Conservation (phyloP, 306 rosid genomes). For the Malus sylvestris region DNA sequence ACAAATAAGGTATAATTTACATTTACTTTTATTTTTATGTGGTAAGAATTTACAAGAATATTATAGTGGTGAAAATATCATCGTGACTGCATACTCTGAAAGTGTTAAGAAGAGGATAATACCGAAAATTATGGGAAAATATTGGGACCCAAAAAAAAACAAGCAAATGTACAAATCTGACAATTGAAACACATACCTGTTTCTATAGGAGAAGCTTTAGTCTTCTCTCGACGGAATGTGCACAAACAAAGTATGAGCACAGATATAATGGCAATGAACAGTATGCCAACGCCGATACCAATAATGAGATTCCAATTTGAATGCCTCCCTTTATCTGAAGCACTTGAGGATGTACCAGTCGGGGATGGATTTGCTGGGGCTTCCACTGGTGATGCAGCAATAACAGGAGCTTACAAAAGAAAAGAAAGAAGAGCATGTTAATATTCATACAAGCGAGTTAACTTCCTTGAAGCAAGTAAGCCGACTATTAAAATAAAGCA, state of each 20-base stretch:
- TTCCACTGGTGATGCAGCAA: slow-evolving; percentile 45
- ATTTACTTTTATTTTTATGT: not conserved
- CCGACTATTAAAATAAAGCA: not conserved
- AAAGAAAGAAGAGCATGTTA: slow-evolving; percentile 11
- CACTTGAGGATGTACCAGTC: slow-evolving; percentile 30
- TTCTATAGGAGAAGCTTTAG: slow-evolving; percentile 41
- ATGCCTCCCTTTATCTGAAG: slow-evolving; percentile 45
- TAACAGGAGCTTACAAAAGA: slow-evolving; percentile 52
- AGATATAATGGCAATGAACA: slow-evolving; percentile 55
- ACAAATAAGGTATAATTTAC: not conserved
- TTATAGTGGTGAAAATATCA: not conserved
- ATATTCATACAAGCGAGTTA: not conserved
- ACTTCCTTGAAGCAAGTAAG: not conserved
- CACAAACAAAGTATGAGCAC: slow-evolving; percentile 56
- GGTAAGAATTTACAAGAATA: not conserved
- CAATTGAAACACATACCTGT: slow-evolving; percentile 46
- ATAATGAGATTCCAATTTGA: slow-evolving; percentile 57
- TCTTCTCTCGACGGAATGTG: slow-evolving; percentile 39
- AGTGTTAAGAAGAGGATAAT: slow-evolving; percentile 11
- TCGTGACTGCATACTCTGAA: not conserved
- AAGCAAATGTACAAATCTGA: not conserved
- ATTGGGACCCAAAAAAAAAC: not conserved
- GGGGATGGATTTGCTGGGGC: slow-evolving; percentile 40
- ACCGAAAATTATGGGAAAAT: not conserved
- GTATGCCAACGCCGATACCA: slow-evolving; percentile 61